Base-by-base conservation (phyloP, 352 stramenopile genomes). In the Globisporangium rhizosaccharum region DNA sequence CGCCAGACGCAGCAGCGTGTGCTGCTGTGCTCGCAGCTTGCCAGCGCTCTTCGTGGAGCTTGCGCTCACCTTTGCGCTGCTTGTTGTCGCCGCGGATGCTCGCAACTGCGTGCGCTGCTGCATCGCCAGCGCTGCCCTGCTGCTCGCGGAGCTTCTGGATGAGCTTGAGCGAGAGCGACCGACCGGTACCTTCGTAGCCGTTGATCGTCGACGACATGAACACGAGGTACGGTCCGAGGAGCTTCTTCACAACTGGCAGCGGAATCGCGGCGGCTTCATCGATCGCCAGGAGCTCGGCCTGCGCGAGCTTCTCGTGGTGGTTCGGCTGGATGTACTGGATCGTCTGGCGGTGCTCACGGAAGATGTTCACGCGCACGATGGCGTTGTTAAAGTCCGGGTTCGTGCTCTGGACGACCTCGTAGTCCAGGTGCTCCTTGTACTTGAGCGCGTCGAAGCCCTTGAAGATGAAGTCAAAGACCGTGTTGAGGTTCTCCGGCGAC, bases 261-360 rank as follows among this genome's bases (percentile, higher is more conserved):
- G 98, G 98, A 68, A 99, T 99, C 14, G 97, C 98, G n/a, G 98
- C 98, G 25, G 98, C 98, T 73, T 99, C 97, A 72, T 99, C 97
- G 60, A 99, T 97, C 6, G 97, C 96, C 12, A 99, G 72, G 57
- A 99, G 88, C 70, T 99, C 97, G 3, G 96, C 96, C 62, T 98
- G 97, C 37, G 93, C 85, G 59, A 99, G 92, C 67, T 98, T 98
- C 67, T 98, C 89, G 55, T 96, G 85, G 67, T 99, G 94, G 47
- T 85, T 82, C 23, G 96, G 96, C 67, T 93, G 73, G 33, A 97
- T 97, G 77, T 99, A 99, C 79, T 99, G 92, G 61, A 99, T 98
- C 1, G 90, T 97, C 75, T 99, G 97, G 41, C 96, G 85, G 67
- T 99, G 96, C 67, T 96, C 92, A 50, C 92, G 85, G 73, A 99